These are phyloP conservation scores for Vitis cinerea DNA, from an alignment of 164 flowering plant genomes.

Conservation along the genomic window DNA sequence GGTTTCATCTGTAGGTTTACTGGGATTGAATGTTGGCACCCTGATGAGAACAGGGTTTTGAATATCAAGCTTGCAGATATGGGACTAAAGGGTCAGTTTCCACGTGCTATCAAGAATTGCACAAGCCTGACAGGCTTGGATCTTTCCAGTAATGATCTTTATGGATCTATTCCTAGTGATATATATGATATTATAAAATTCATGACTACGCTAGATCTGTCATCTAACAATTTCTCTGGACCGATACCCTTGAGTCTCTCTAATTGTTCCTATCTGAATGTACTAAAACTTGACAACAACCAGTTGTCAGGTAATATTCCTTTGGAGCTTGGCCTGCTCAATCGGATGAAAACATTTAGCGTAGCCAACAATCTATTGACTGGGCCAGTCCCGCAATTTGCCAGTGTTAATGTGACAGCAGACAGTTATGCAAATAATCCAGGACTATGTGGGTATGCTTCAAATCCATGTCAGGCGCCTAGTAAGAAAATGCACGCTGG, in stretches of 20 bases:
- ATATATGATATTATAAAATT: slow-evolving; percentile 29
- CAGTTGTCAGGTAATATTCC: slow-evolving; percentile 65
- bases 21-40: slow-evolving; percentile 85
- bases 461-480: slow-evolving; percentile 27
- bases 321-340: slow-evolving; percentile 34
- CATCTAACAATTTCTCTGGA: slow-evolving; percentile 63
- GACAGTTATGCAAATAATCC: slow-evolving; percentile 50
- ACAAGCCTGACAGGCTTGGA: slow-evolving; percentile 66
- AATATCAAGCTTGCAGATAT: slow-evolving; percentile 49
- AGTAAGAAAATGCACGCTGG: slow-evolving; percentile 24
- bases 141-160: slow-evolving; percentile 59
- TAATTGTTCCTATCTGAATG: slow-evolving; percentile 54
- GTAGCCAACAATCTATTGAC: slow-evolving; percentile 55
- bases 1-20: slow-evolving; percentile 68
- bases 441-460: slow-evolving; percentile 63
- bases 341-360: slow-evolving; percentile 48
- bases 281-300: slow-evolving; percentile 60
- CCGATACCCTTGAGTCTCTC: slow-evolving; percentile 47
- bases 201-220: slow-evolving; percentile 64
- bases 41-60: slow-evolving; percentile 65
- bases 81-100: slow-evolving; percentile 73
- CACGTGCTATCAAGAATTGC: slow-evolving; percentile 56
- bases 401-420: not conserved
- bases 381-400: slow-evolving; percentile 56
- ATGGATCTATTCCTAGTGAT: slow-evolving; percentile 56